phyloP scores from a whole-genome alignment of 495 filamentous ascomycete genomes.

The Hyaloscypha hepaticicola region DNA sequence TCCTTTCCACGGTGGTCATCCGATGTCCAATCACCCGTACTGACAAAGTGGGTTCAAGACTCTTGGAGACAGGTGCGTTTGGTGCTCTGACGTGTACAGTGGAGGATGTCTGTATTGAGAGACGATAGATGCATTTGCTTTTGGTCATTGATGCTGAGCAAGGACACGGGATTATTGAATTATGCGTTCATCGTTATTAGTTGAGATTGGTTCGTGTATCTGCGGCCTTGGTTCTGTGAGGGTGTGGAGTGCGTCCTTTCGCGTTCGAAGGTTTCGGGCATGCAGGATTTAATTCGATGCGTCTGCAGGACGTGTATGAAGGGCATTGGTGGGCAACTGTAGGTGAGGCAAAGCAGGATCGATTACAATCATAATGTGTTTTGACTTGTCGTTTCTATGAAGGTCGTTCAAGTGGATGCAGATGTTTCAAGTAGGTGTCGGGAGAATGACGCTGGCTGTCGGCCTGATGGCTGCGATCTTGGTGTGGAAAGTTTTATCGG shows the following conservation, averaged over 20 bases:
- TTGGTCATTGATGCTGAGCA: not conserved
- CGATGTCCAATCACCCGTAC: slow-evolving; percentile 10
- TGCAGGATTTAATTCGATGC: not conserved
- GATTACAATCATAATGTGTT: not conserved
- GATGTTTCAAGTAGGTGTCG: not conserved
- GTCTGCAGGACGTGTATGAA: slow-evolving; percentile 13
- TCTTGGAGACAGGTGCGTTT: not conserved
- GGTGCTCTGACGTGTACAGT: slow-evolving; percentile 9
- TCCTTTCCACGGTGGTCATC: not conserved
- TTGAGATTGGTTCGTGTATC: not conserved
- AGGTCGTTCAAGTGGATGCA: not conserved
- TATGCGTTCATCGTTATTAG: not conserved
- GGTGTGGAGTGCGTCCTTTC: slow-evolving; percentile 2
- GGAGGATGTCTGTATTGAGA: slow-evolving; percentile 1
- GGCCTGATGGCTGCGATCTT: not conserved
- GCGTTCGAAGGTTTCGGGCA: not conserved
- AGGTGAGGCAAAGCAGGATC: slow-evolving; percentile 1
- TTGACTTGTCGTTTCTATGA: not conserved
- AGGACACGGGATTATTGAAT: not conserved
- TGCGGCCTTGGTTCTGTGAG: not conserved
- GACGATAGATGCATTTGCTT: slow-evolving; percentile 3
- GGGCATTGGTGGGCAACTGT: slow-evolving; percentile 9
- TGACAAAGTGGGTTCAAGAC: not conserved
- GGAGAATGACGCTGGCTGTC: not conserved
- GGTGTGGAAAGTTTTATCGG: not conserved